Base-by-base conservation (phyloP, 1,284 basidiomycete genomes). In the Microbotryum saponariae region DNA sequence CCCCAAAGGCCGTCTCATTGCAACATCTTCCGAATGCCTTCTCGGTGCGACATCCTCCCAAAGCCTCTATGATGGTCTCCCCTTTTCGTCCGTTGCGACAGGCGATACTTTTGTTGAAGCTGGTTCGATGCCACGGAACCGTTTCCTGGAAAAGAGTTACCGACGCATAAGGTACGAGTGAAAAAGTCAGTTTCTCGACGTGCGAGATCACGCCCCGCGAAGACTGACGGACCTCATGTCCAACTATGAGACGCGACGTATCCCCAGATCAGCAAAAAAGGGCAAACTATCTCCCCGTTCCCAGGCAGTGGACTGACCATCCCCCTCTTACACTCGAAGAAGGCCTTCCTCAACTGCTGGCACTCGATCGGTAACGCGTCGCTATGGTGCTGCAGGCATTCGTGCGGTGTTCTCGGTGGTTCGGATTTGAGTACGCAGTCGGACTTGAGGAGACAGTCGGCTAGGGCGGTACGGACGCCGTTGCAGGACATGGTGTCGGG, bases 271-370 rank as follows among this genome's bases (percentile, higher is more conserved):
- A 45, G 44, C 49, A 60, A 45, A 25, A n/a, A n/a, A n/a, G n/a
- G n/a, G n/a, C n/a, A n/a, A n/a, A n/a, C n/a, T n/a, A 44, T 25
- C 25, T 9, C 10, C 37, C 5, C 14, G 14, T 10, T n/a, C 42
- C 21, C 5, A 33, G 25, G 42, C 52, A 6, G 21, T 54, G 20
- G 5, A 79, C 85, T 63, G 61, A 90, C 89, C 86, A 91, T 87
- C 47, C 86, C 87, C 63, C 88, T 81, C 75, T 91, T 91, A 77
- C 89, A 91, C 70, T 91, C 88, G 70, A 87, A 90, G 2, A 86
- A 85, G 6, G 88, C 87, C 73, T 82, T 83, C 56, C 89, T 80
- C 58, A 91, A 76, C 23, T 83, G 80, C 71, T 82, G 81, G 73
- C 89, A 91, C 69, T 85, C 79, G 69, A 86, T 82, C 8, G 89